Evolutionary conservation across 306 rosid species (phyloP).

Genomic region (Trichosanthes cucumerina): DNA sequence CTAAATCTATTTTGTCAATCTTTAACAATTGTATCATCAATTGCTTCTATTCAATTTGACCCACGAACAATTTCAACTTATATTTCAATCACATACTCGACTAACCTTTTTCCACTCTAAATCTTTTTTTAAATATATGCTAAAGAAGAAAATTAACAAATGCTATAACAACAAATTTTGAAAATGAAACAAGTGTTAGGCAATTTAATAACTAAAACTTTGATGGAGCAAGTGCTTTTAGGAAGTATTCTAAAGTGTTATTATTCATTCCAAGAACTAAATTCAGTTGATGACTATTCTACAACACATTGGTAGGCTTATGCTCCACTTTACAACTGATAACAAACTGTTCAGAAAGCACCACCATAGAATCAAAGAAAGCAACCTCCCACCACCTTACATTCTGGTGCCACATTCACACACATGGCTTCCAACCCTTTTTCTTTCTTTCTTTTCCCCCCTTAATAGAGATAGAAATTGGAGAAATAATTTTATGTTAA

Average conservation of each 20-base stretch:
- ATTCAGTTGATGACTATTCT: neutral
- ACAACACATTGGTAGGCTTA: neutral
- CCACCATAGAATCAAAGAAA: neutral
- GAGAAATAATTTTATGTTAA: neutral
- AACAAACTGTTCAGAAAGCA: neutral
- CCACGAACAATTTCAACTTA: neutral
- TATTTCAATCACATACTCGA: neutral
- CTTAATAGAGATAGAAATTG: neutral
- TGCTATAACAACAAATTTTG: neutral
- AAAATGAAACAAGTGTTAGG: neutral
- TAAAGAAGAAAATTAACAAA: neutral
- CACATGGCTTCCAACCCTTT: constrained; percentile 3
- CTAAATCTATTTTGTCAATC: too few species aligned
- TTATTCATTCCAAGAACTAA: neutral
- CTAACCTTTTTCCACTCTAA: neutral
- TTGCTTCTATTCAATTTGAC: neutral
- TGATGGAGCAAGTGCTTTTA: neutral
- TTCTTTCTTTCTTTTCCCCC: neutral
- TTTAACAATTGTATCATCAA: neutral
- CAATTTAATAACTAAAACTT: neutral
- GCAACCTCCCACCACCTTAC: neutral
- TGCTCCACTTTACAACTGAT: neutral
- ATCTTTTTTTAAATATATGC: neutral
- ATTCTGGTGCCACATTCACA: neutral
- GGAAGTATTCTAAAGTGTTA: neutral